phyloP scores from a whole-genome alignment of 495 filamentous ascomycete species.

The Penicillium lividum region DNA sequence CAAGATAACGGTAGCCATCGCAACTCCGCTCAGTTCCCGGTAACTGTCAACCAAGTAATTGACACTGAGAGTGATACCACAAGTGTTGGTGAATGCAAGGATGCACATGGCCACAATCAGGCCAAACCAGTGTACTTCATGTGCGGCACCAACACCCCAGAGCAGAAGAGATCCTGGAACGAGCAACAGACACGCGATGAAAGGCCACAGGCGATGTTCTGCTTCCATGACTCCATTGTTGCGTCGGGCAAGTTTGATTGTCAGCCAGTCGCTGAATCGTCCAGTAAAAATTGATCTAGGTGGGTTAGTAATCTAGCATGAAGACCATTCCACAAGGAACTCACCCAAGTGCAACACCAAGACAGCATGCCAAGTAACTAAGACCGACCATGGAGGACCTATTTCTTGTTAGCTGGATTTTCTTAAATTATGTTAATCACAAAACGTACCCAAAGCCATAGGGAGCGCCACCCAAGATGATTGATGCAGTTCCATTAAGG shows the following conservation, averaged over 20 bases:
- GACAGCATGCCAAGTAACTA: slow-evolving; percentile 57
- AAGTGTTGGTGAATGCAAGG: slow-evolving; percentile 57
- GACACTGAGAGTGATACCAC: slow-evolving; percentile 60
- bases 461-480: slow-evolving; percentile 56
- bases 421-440: not conserved
- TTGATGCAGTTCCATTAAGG: slow-evolving; percentile 62
- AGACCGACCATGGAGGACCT: slow-evolving; percentile 62
- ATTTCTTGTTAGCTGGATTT: slow-evolving; percentile 9
- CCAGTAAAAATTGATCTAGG: slow-evolving; percentile 50
- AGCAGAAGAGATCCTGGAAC: slow-evolving; percentile 60
- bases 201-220: slow-evolving; percentile 65
- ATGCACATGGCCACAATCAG: slow-evolving; percentile 63
- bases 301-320: not conserved
- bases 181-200: slow-evolving; percentile 52
- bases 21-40: slow-evolving; percentile 61
- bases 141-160: slow-evolving; percentile 69
- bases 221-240: slow-evolving; percentile 65
- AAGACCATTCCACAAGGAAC: slow-evolving; percentile 3
- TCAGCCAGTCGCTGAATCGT: slow-evolving; percentile 59
- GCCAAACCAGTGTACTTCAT: slow-evolving; percentile 62
- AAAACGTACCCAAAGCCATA: slow-evolving; percentile 54
- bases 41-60: slow-evolving; percentile 67
- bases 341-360: slow-evolving; percentile 55
- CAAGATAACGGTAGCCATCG: slow-evolving; percentile 63
- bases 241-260: slow-evolving; percentile 57